phyloP scores from a whole-genome alignment of 768 basidiomycete genomes.

The Imleria badia region DNA sequence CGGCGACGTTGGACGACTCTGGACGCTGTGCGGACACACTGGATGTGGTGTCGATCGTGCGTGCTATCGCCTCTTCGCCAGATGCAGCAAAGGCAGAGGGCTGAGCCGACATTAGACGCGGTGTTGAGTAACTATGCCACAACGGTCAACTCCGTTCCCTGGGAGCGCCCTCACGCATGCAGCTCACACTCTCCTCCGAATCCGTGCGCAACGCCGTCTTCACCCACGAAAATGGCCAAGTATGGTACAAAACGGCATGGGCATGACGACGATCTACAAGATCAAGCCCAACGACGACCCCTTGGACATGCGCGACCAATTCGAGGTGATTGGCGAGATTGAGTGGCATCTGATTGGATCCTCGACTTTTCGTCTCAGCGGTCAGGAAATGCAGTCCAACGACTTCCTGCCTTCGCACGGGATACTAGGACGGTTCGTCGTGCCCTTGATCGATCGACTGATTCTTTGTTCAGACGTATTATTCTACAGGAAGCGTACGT shows the following conservation, averaged over 20 bases:
- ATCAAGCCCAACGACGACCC: conserved; percentile 22
- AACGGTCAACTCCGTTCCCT: no score
- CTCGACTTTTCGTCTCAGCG: conserved; percentile 31
- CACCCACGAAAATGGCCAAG: conserved; percentile 26
- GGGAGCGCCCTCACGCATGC: conserved; percentile 18
- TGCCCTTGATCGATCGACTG: background rate
- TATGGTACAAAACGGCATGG: conserved; percentile 29
- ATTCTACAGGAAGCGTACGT: conserved; percentile 25
- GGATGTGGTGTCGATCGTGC: conserved; percentile 48
- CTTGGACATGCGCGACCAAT: conserved; percentile 28
- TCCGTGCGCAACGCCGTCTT: conserved; percentile 25
- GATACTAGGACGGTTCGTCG: conserved; percentile 23
- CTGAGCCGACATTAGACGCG: conserved; percentile 11
- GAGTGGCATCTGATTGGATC: conserved; percentile 34
- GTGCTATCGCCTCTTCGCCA: conserved; percentile 63
- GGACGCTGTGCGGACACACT: conserved; percentile 36
- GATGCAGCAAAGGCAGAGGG: conserved; percentile 48
- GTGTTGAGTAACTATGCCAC: no score
- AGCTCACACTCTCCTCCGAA: conserved; percentile 22
- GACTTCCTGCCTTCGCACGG: conserved; percentile 27
- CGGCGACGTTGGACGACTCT: conserved; percentile 45
- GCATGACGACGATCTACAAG: conserved; percentile 27
- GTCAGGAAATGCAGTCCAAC: conserved; percentile 23
- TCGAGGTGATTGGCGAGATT: conserved; percentile 34
- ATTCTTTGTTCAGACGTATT: background rate